These are phyloP conservation scores for Fonsecaea multimorphosa DNA, from an alignment of 2,329 filamentous ascomycete species.

Conservation along the genomic window DNA sequence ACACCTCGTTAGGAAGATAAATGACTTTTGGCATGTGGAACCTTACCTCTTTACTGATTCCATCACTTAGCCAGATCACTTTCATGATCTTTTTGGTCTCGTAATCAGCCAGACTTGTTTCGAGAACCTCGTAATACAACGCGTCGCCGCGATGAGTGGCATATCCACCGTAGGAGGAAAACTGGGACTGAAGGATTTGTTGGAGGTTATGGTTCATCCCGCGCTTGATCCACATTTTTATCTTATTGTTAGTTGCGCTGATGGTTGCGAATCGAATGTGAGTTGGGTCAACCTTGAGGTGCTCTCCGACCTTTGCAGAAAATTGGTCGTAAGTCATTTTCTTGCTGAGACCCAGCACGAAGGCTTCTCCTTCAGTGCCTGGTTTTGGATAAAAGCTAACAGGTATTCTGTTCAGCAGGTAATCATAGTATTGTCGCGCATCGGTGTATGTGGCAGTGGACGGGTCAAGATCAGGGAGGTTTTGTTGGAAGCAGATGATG, in stretches of 20 bases:
- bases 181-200: constrained; percentile 77
- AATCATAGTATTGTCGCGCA: constrained; percentile 89
- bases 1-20: constrained; percentile 4
- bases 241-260: constrained; percentile 74
- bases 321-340: constrained; percentile 91
- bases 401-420: constrained; percentile 80
- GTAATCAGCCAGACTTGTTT: constrained; percentile 90
- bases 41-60: constrained; percentile 83
- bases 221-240: constrained; percentile 79
- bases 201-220: constrained; percentile 72
- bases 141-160: constrained; percentile 73
- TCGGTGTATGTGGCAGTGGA: constrained; percentile 64
- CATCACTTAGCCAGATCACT: constrained; percentile 84
- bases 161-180: constrained; percentile 71
- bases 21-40: background rate
- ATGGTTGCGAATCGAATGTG: constrained; percentile 92
- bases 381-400: constrained; percentile 75
- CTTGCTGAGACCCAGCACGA: constrained; percentile 79
- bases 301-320: constrained; percentile 79
- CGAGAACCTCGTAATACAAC: constrained; percentile 89
- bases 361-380: constrained; percentile 64
- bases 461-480: constrained; percentile 52
- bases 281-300: constrained; percentile 77
- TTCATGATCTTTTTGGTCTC: constrained; percentile 91
- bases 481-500: constrained; percentile 89